Evolutionary conservation across 1,284 basidiomycete species (phyloP), one percentile per base, ranked within the genome.

Genomic region (Heterobasidion irregulare): DNA sequence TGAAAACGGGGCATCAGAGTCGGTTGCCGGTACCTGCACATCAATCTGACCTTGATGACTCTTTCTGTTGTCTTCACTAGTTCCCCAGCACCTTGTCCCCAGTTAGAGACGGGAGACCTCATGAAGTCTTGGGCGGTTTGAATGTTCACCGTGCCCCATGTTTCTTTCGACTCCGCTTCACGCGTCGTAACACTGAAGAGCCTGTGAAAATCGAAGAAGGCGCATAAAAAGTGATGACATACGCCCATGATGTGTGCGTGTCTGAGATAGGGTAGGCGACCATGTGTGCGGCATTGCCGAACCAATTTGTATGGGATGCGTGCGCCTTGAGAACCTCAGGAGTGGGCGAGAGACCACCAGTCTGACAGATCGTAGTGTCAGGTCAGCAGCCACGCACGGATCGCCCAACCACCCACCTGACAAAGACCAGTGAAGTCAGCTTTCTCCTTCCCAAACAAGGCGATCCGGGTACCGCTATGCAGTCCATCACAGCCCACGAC

Each of bases 401-500:
- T 19, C 32, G 13, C 41, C 16, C 47, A 16, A 32, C 9, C n/a
- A 58, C 63, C 36, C 50, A 74, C 75, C 68, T 77, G 75, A 0
- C 66, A 69, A 26, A 75, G 59, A 0, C 75, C 75, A 5, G 73
- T 74, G 57, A 69, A 77, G 16, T 64, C 57, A 6, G 70, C 68
- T 16, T 64, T 57, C 58, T 73, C 68, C 56, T 69, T 62, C 2
- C 75, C 75, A 56, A 77, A 76, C n/a, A 77, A 63, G 13, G 64
- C 63, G 26, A 59, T 61, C 1, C 75, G 68, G 15, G 74, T 72
- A 48, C 66, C 68, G 56, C 74, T 75, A 58, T 77, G 76, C 57
- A 78, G 62, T 8, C 76, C 76, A 58, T 78, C 76, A 58, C 75
- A 76, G 13, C 75, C 76, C 6, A 77, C 66, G 9, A 76, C 68